These are phyloP conservation scores for Trichosanthes cucumerina DNA, from an alignment of 306 rosid species.

Conservation along the genomic window DNA sequence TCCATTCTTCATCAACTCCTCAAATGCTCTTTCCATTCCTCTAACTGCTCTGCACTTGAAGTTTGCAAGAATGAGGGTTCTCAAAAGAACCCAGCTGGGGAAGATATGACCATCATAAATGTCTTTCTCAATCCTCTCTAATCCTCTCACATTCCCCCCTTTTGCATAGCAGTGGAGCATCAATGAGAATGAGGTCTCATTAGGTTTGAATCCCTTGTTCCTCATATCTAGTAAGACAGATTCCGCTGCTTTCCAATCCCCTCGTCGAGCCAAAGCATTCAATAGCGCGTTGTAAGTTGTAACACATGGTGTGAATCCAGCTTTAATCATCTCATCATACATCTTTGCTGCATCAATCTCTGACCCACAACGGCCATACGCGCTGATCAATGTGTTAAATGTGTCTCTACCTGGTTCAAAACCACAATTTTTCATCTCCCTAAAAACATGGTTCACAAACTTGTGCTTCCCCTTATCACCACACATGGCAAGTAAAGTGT, in stretches of 20 bases:
- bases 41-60: slow-evolving; percentile 65
- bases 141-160: slow-evolving; percentile 62
- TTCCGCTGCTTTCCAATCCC: slow-evolving; percentile 81
- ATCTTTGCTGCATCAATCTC: slow-evolving; percentile 61
- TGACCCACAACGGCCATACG: slow-evolving; percentile 87
- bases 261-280: slow-evolving; percentile 74
- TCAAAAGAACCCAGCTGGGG: slow-evolving; percentile 80
- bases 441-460: slow-evolving; percentile 52
- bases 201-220: slow-evolving; percentile 70
- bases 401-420: slow-evolving; percentile 97
- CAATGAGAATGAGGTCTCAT: slow-evolving; percentile 76
- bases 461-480: slow-evolving; percentile 68
- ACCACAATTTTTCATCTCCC: slow-evolving; percentile 87
- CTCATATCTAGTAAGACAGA: slow-evolving; percentile 67
- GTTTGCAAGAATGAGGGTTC: slow-evolving; percentile 67
- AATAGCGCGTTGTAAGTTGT: slow-evolving; percentile 83
- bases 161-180: slow-evolving; percentile 75
- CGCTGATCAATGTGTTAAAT: slow-evolving; percentile 79
- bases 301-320: slow-evolving; percentile 71
- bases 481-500: slow-evolving; percentile 84
- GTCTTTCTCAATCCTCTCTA: slow-evolving; percentile 53
- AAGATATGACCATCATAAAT: slow-evolving; percentile 61
- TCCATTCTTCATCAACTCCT: slow-evolving; percentile 51
- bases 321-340: slow-evolving; percentile 72
- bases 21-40: slow-evolving; percentile 82